Base-by-base conservation (phyloP, 2,329 filamentous ascomycete genomes). In the Pyricularia grisea region DNA sequence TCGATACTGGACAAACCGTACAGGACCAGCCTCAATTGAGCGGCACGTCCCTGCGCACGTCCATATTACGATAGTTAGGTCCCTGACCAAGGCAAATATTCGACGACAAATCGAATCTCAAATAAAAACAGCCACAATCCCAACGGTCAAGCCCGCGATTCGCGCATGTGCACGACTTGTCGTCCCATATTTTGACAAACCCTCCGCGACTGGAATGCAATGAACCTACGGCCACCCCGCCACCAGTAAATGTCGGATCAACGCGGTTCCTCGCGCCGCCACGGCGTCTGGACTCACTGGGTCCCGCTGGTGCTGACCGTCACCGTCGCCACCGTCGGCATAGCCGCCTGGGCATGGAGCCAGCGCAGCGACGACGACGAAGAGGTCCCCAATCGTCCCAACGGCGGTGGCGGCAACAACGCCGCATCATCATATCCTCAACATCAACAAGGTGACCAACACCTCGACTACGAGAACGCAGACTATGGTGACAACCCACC, bases 271-370 rank as follows among this genome's bases (percentile, higher is more conserved):
- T 83, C 85, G 78, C 84, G 85, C 82, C 84, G 87, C 80, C 83
- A 85, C 78, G 83, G 85, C 77, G 85, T 88, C 73, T 87, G 92
- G 81, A 87, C 90, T 76, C 94, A 96, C 81, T 97, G 94, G 92
- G 87, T 97, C 70, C 94, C 94, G 71, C 85, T 98, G 69, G 90
- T 89, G 72, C 80, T 97, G 72, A 97, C 94, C 67, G 88, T 97
- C 70, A 94, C 93, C 65, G 88, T 96, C 73, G 94, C 94, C 71
- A 93, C 94, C 27, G 89, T 92, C 69, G 93, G 94, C 42, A 81
- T 97, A 66, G 94, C 90, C 68, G 93, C 93, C 69, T 98, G 94
- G 94, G 88, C 94, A 71, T 97, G 93, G 93, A 96, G 91, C 78
- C 93, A 97, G 81, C 90, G 92, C 75, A 88, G 85, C 75, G 90